Base-by-base conservation (phyloP, 345 rosid genomes). In the Psidium guajava region DNA sequence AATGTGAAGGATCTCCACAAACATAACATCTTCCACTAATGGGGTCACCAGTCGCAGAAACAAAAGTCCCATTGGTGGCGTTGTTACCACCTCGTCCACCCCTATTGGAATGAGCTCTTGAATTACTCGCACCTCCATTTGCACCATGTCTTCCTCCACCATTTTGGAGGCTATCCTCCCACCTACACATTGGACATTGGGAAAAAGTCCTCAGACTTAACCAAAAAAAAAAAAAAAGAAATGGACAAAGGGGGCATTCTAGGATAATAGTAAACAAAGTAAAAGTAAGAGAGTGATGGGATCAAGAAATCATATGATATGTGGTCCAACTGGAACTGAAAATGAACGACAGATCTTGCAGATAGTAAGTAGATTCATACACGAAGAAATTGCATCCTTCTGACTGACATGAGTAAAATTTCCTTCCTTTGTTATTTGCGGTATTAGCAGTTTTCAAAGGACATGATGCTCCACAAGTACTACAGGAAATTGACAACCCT, bases 1-100 rank as follows among this genome's bases (percentile, higher is more conserved):
- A 95, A 88, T 97, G 99, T 15, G 98, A 95, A 83, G 99, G 99
- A 90, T 97, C 99, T 74, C 98, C 98, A 86, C 99, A 96, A 54
- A 89, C 91, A 86, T 83, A 97, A 86, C 99, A 97, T 87, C 98
- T 92, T 64, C 95, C 94, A 59, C 95, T 91, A 36, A 94, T 69
- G 11, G 97, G 94, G 84, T 95, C 99, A 85, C 99, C 99, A 8
- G 98, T 97, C 28, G 95, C 98, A 18, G 98, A 93, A 7, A 95
- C 97, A 16, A 96, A 97, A 50, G 94, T 92, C 51, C 81, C 82
- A 85, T 87, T 92, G 85, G 87, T 81, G 83, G 82, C 86, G 75
- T 54, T 88, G 82, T 89, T 88, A 75, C 91, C 84, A 83, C 83
- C 86, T 47, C 86, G 89, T n/a, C 86, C 90, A 64, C 89, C 93